These are phyloP conservation scores for Populus hybrid DNA, from an alignment of 441 rosid genomes.

Conservation along the genomic window DNA sequence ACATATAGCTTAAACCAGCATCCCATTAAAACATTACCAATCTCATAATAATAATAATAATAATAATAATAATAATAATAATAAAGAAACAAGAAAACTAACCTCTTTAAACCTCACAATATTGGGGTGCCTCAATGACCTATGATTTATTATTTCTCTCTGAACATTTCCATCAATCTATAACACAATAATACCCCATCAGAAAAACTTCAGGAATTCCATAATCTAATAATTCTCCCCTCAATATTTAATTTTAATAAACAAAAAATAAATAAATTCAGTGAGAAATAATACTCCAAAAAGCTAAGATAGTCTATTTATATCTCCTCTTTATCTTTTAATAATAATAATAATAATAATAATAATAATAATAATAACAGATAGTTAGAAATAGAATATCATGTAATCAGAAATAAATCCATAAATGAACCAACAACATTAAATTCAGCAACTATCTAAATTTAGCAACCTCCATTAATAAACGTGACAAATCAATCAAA, in stretches of 20 bases:
- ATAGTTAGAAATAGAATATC: background rate
- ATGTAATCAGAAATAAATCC: conserved; percentile 3
- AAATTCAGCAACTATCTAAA: conserved; percentile 8
- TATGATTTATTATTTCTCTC: conserved; percentile 28
- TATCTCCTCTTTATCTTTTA: background rate
- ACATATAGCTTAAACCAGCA: background rate
- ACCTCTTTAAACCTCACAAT: conserved; percentile 98
- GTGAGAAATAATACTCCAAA: background rate
- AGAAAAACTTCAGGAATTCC: background rate
- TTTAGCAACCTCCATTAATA: background rate
- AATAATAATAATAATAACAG: background rate
- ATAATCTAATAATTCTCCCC: background rate
- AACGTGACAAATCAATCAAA: background rate
- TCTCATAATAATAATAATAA: background rate
- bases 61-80: background rate
- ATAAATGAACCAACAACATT: background rate
- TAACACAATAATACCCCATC: conserved; percentile 6
- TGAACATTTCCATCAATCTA: conserved; percentile 95
- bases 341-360: background rate
- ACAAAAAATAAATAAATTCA: background rate
- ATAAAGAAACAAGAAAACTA: conserved; percentile 6
- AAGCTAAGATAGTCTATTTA: background rate
- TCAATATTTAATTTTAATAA: background rate
- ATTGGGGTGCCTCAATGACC: conserved; percentile 90
- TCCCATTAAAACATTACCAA: background rate